Conservation (phyloP, 768 basidiomycete genomes). For the Lactarius quietus region DNA sequence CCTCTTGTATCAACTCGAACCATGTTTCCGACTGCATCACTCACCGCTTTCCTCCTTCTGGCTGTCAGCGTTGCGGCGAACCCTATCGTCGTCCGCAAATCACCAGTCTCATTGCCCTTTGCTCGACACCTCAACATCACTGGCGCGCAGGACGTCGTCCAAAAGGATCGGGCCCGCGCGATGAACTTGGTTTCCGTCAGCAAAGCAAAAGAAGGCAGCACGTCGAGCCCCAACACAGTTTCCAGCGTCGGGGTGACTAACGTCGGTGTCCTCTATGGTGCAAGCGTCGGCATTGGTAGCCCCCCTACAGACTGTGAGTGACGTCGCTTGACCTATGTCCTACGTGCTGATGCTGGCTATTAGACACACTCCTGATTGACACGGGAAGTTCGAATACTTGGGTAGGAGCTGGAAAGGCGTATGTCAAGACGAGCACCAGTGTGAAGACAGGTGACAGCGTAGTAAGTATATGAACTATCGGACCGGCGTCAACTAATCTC, state of each 20-base stretch:
- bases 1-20: background rate
- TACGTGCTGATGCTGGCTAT: background rate
- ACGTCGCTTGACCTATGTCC: background rate
- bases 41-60: background rate
- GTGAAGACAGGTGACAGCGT: background rate
- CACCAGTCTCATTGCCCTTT: background rate
- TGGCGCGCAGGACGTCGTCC: constrained; percentile 46
- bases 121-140: constrained; percentile 46
- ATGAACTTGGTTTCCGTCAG: constrained; percentile 41
- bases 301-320: constrained; percentile 40
- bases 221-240: constrained; percentile 24
- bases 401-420: background rate
- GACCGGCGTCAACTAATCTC: background rate
- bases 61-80: background rate
- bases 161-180: constrained; percentile 50
- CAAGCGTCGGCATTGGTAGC: constrained; percentile 47
- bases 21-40: background rate
- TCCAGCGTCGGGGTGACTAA: constrained; percentile 41
- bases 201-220: constrained; percentile 36
- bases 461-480: background rate
- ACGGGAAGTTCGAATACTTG: constrained; percentile 13
- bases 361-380: constrained; percentile 5
- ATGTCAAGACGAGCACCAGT: background rate
- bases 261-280: constrained; percentile 43
- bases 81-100: constrained; percentile 17